A percentile compares a stretch with the other conserved stretches of the same genome.
phyloP scores from a whole-genome alignment of 257 asterid genomes.

The Capsicum baccatum region DNA sequence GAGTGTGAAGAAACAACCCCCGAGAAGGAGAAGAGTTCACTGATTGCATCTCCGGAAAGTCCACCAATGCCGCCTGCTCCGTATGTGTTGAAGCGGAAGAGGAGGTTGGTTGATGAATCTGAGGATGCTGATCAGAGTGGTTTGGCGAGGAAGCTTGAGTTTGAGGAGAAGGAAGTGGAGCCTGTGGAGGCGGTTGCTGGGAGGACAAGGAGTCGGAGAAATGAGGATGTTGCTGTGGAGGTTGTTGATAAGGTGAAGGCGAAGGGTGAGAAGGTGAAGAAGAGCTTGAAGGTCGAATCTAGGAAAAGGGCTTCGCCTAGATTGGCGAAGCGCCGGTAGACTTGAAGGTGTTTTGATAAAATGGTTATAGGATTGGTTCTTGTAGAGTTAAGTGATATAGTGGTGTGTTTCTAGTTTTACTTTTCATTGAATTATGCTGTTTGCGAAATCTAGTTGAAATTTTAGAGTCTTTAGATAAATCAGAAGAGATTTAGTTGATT shows the following conservation, averaged over 20 bases:
- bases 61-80: conserved; percentile 84
- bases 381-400: neutral
- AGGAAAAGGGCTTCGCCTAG: conserved; percentile 66
- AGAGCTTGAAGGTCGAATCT: conserved; percentile 34
- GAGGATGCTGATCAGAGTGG: conserved; percentile 40
- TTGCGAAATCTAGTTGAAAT: too few species aligned
- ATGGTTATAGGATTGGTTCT: neutral
- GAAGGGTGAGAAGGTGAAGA: conserved; percentile 36
- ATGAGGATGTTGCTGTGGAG: conserved; percentile 21
- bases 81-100: conserved; percentile 64
- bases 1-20: conserved; percentile 52
- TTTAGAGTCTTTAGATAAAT: too few species aligned
- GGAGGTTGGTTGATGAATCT: conserved; percentile 58
- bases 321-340: conserved; percentile 38
- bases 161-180: conserved; percentile 43
- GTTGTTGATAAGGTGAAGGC: conserved; percentile 28
- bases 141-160: conserved; percentile 71
- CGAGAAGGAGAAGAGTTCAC: neutral
- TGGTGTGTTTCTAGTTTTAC: neutral
- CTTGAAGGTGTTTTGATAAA: conserved; percentile 39
- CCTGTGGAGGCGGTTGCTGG: conserved; percentile 2
- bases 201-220: conserved; percentile 42
- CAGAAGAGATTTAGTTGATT: too few species aligned
- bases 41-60: neutral
- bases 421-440: neutral